phyloP scores from a whole-genome alignment of 2,329 filamentous ascomycete genomes.

The Cordyceps militaris region DNA sequence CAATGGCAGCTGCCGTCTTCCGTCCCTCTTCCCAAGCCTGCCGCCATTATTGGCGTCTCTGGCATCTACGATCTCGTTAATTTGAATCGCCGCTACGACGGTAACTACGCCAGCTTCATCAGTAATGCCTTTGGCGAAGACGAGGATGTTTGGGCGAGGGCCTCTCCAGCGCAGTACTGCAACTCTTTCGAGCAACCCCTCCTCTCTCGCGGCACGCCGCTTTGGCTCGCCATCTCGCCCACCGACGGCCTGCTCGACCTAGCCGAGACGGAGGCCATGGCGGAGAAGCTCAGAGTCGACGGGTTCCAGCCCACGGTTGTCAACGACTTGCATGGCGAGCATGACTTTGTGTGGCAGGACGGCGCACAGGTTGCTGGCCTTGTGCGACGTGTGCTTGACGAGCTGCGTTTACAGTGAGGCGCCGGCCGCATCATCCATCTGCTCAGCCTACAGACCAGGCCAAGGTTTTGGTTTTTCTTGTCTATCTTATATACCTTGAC shows the following conservation, averaged over 20 bases:
- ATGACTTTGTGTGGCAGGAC: conserved; percentile 58
- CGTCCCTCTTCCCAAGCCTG: conserved; percentile 33
- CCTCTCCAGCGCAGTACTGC: conserved; percentile 44
- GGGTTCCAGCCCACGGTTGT: conserved; percentile 25
- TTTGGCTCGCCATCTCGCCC: conserved; percentile 38
- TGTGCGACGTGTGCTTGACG: conserved; percentile 25
- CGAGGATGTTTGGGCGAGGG: conserved; percentile 42
- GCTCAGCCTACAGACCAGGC: background rate
- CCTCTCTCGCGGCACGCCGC: conserved; percentile 29
- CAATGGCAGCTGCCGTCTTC: conserved; percentile 20
- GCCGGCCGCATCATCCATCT: background rate
- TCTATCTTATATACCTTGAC: no score
- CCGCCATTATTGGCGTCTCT: conserved; percentile 52
- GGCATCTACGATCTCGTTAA: conserved; percentile 61
- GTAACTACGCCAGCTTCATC: conserved; percentile 51
- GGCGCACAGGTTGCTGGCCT: conserved; percentile 49
- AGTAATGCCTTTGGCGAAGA: conserved; percentile 53
- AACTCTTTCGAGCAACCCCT: conserved; percentile 30
- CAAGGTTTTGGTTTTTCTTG: background rate
- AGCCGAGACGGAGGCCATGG: conserved; percentile 53
- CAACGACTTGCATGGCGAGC: conserved; percentile 46
- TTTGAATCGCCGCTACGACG: conserved; percentile 39
- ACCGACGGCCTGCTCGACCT: conserved; percentile 46
- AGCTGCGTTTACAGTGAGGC: background rate
- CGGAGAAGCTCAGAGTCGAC: conserved; percentile 35